Evolutionary conservation across 2,329 filamentous ascomycete genomes (phyloP).

Genomic region (Colletotrichum sublineola): DNA sequence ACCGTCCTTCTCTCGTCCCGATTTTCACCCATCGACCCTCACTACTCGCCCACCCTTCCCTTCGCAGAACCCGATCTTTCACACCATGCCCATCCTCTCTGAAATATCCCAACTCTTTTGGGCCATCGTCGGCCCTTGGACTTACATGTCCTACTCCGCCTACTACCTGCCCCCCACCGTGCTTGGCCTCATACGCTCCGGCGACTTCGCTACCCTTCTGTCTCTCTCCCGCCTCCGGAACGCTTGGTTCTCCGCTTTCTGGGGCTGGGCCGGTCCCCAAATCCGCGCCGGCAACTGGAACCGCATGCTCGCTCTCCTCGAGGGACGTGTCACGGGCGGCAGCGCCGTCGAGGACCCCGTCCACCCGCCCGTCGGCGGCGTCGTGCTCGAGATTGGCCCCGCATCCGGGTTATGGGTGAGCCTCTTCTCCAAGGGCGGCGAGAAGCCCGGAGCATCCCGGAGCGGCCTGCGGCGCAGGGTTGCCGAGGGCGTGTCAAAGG

Average conservation of each 20-base stretch:
- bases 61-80: neutral
- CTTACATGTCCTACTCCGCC: slow-evolving; percentile 64
- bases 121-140: slow-evolving; percentile 62
- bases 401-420: slow-evolving; percentile 72
- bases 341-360: slow-evolving; percentile 50
- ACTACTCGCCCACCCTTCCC: neutral
- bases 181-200: slow-evolving; percentile 53
- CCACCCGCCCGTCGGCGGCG: slow-evolving; percentile 59
- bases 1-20: neutral
- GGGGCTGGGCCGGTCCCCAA: slow-evolving; percentile 66
- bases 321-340: slow-evolving; percentile 60
- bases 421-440: slow-evolving; percentile 56
- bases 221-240: slow-evolving; percentile 58
- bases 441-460: slow-evolving; percentile 3
- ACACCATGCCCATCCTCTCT: slow-evolving; percentile 46
- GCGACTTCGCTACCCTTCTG: slow-evolving; percentile 55
- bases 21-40: neutral
- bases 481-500: slow-evolving; percentile 48
- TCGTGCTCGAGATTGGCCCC: slow-evolving; percentile 73
- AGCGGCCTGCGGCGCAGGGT: slow-evolving; percentile 2
- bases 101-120: slow-evolving; percentile 44
- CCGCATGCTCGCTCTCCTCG: slow-evolving; percentile 66
- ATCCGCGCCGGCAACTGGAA: slow-evolving; percentile 58
- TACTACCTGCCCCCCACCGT: slow-evolving; percentile 67
- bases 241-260: slow-evolving; percentile 74